Evolutionary conservation across 495 filamentous ascomycete genomes (phyloP).

Genomic region (Endocarpon pusillum): DNA sequence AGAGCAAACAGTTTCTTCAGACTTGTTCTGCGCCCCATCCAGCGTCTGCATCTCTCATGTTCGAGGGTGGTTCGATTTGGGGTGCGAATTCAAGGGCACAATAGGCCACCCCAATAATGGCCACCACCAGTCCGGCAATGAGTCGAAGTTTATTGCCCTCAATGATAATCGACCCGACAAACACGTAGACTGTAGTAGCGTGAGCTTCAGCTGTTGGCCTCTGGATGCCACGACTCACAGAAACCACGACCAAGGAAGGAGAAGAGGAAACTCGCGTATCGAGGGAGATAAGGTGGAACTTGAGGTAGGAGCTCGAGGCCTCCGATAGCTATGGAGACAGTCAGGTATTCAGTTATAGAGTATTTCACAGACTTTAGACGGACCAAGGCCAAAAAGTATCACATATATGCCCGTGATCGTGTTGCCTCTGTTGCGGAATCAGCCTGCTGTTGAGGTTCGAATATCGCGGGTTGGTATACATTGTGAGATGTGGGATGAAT

Average conservation of each 20-base stretch:
- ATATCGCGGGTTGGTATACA: too few relatives aligned
- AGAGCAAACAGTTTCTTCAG: constrained; percentile 24
- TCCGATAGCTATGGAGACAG: constrained; percentile 18
- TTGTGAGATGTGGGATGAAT: not conserved
- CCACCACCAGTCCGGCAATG: constrained; percentile 57
- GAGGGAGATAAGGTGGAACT: constrained; percentile 78
- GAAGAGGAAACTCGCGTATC: constrained; percentile 95
- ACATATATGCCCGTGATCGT: constrained; percentile 73
- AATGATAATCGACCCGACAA: constrained; percentile 66
- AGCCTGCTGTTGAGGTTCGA: too few relatives aligned
- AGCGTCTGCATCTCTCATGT: constrained; percentile 85
- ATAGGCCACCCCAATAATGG: constrained; percentile 62
- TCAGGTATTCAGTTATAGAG: constrained; percentile 21
- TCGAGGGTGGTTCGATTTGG: constrained; percentile 89
- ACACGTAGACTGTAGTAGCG: constrained; percentile 66
- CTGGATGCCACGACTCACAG: constrained; percentile 42
- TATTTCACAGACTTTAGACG: too few relatives aligned
- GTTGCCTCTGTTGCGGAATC: constrained; percentile 22
- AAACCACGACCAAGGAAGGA: constrained; percentile 87
- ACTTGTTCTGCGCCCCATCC: constrained; percentile 90
- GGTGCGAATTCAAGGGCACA: constrained; percentile 81
- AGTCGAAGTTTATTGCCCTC: constrained; percentile 37
- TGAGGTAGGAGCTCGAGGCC: constrained; percentile 61
- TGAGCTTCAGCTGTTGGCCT: not conserved
- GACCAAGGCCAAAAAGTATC: constrained; percentile 80